These are phyloP conservation scores for Naganishia vishniacii DNA, from an alignment of 768 basidiomycete species.

Conservation along the genomic window DNA sequence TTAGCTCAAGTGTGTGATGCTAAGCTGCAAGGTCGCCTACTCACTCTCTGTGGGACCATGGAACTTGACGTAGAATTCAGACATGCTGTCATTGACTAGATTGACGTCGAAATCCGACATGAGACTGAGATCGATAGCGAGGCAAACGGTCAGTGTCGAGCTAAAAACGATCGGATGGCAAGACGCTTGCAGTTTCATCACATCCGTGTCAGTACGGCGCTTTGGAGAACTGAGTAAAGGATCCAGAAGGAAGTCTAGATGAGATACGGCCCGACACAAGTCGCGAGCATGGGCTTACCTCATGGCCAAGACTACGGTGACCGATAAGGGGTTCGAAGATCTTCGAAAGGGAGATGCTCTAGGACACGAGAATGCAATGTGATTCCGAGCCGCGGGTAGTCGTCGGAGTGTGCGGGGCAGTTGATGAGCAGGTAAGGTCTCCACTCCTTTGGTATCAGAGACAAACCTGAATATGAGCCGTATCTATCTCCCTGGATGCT, in stretches of 20 bases:
- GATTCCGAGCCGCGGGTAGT: no score
- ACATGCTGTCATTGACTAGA: slow-evolving; percentile 96
- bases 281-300: background rate
- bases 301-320: no score
- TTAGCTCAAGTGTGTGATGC: background rate
- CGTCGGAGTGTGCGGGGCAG: no score
- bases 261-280: no score
- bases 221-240: slow-evolving; percentile 65
- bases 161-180: background rate
- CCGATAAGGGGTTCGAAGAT: no score
- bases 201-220: slow-evolving; percentile 96
- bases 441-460: no score
- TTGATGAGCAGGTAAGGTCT: no score
- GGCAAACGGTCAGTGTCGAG: background rate
- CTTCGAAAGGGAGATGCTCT: no score
- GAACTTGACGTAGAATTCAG: slow-evolving; percentile 97
- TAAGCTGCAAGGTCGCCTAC: slow-evolving; percentile 42
- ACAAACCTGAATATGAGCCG: no score
- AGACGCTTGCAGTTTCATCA: slow-evolving; percentile 91
- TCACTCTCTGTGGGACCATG: slow-evolving; percentile 87
- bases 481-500: no score
- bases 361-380: no score
- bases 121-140: slow-evolving; percentile 55
- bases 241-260: background rate
- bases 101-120: slow-evolving; percentile 99